Evolutionary conservation across 2,329 filamentous ascomycete species (phyloP).

Genomic region (Berkeleyomyces basicola): DNA sequence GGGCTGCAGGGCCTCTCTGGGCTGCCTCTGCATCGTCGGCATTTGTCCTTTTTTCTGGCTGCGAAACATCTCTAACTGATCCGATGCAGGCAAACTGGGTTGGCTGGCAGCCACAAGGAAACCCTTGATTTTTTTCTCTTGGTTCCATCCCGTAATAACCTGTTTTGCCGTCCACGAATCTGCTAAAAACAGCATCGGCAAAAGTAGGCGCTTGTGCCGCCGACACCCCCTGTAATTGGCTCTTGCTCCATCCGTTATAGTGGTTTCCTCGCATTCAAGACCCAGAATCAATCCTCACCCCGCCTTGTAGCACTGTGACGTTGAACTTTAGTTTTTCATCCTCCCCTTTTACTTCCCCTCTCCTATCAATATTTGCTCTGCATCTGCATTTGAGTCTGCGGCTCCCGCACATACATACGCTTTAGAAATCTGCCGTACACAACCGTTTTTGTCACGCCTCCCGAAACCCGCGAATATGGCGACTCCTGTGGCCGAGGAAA

Average conservation of each 20-base stretch:
- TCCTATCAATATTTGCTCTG: neutral
- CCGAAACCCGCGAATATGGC: conserved; percentile 4
- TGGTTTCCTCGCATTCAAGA: conserved; percentile 1
- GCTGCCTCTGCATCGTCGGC: too few species aligned
- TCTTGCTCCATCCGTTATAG: neutral
- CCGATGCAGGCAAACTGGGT: neutral
- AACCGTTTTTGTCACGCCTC: neutral
- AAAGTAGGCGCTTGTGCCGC: neutral
- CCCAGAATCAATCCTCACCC: conserved; percentile 3
- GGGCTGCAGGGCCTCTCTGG: too few species aligned
- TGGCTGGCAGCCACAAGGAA: neutral
- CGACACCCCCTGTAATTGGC: neutral
- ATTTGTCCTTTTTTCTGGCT: too few species aligned
- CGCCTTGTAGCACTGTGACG: neutral
- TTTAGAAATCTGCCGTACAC: neutral
- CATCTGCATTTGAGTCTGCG: neutral
- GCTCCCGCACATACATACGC: neutral
- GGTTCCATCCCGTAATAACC: neutral
- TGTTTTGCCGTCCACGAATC: neutral
- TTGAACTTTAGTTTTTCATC: neutral
- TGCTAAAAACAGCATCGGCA: neutral
- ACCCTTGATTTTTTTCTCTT: neutral
- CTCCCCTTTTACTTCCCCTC: neutral
- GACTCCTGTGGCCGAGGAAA: conserved; percentile 10
- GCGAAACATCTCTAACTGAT: neutral